phyloP scores from a whole-genome alignment of 73 alveolate genomes.

The Tetrahymena malaccensis region DNA sequence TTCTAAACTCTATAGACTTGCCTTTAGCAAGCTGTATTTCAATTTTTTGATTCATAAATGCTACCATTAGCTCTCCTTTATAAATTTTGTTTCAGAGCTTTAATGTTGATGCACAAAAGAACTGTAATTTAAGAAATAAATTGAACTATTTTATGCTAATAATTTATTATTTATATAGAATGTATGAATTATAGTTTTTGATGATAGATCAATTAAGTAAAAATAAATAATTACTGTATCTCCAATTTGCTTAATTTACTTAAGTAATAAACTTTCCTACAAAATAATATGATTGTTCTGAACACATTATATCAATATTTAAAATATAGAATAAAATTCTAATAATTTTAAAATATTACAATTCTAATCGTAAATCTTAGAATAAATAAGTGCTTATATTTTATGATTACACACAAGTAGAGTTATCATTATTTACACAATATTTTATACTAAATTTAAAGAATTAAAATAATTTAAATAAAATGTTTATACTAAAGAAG shows the following conservation, averaged over 20 bases:
- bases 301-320: too few species aligned
- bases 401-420: too few species aligned
- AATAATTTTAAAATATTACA: too few species aligned
- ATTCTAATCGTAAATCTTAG: too few species aligned
- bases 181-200: not conserved
- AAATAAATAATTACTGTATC: not conserved
- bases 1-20: not conserved
- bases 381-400: too few species aligned
- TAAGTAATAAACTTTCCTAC: not conserved
- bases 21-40: not conserved
- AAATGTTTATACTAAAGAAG: too few species aligned
- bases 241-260: not conserved
- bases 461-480: too few species aligned
- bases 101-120: not conserved
- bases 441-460: too few species aligned
- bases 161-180: too few species aligned
- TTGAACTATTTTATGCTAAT: not conserved
- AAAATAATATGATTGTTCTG: not conserved
- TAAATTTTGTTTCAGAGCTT: not conserved
- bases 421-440: too few species aligned
- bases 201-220: not conserved
- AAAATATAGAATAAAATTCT: too few species aligned
- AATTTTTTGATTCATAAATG: not conserved
- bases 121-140: too few species aligned
- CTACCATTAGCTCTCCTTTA: not conserved